Conservation (phyloP, 129 eudicot species). For the Saposhnikovia divaricata region DNA sequence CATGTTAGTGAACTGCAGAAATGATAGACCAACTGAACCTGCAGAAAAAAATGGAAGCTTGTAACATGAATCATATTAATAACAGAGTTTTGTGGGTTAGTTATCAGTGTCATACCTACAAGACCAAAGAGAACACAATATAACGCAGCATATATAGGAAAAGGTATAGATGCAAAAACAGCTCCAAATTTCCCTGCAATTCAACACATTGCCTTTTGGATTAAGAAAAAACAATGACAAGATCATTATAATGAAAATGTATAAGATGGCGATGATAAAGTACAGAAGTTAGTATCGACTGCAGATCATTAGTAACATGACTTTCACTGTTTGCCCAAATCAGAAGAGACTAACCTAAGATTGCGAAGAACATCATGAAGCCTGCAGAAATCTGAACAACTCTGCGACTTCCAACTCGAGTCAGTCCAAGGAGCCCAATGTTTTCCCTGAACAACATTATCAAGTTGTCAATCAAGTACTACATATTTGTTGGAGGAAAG, state of each 20-base stretch:
- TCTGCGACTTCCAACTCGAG: constrained; percentile 71
- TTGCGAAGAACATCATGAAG: constrained; percentile 62
- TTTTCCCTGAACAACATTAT: constrained; percentile 44
- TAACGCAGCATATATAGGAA: constrained; percentile 86
- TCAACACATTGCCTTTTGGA: not conserved
- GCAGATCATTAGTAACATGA: not conserved
- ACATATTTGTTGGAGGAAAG: not conserved
- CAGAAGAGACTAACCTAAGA: constrained; percentile 32
- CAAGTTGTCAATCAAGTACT: constrained; percentile 1
- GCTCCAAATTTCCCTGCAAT: constrained; percentile 98
- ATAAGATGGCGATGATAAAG: not conserved
- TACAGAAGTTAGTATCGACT: not conserved
- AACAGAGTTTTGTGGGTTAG: not conserved
- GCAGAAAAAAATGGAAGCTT: constrained; percentile 14
- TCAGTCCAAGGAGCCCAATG: constrained; percentile 61
- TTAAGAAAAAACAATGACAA: not conserved
- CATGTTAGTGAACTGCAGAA: constrained; percentile 98
- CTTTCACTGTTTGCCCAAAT: not conserved
- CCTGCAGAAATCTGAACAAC: constrained; percentile 70
- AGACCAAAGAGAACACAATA: constrained; percentile 95
- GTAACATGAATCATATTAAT: not conserved
- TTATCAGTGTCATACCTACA: constrained; percentile 54
- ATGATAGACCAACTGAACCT: constrained; percentile 95
- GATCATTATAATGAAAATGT: not conserved
- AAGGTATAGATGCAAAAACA: constrained; percentile 93